Evolutionary conservation across 768 basidiomycete genomes (phyloP).

Genomic region (Hebeloma cylindrosporum): DNA sequence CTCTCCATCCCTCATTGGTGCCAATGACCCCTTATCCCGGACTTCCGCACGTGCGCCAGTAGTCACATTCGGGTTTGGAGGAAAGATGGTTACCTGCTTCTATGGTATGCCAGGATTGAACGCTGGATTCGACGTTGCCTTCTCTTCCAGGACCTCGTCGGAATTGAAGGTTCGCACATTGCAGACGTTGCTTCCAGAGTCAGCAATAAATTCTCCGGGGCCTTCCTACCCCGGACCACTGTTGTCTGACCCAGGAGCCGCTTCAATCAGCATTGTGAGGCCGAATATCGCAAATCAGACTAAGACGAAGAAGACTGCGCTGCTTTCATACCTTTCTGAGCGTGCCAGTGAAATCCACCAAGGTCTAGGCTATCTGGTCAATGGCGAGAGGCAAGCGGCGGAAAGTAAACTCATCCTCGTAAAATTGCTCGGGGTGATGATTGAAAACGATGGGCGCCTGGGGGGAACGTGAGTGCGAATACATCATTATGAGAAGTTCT

Average conservation of each 20-base stretch:
- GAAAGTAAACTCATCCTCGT: conserved; percentile 80
- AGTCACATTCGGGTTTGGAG: conserved; percentile 92
- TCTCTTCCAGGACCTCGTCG: conserved; percentile 69
- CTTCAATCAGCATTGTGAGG: conserved; percentile 67
- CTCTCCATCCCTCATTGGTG: conserved; percentile 78
- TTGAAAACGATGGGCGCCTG: conserved; percentile 87
- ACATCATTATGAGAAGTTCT: neutral
- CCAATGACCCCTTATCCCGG: conserved; percentile 80
- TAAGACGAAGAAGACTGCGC: conserved; percentile 83
- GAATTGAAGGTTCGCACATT: conserved; percentile 67
- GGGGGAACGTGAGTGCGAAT: conserved; percentile 71
- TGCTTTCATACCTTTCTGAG: conserved; percentile 74
- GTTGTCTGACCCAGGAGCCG: conserved; percentile 70
- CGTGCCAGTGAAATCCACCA: conserved; percentile 75
- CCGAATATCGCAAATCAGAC: conserved; percentile 59
- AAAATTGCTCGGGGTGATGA: conserved; percentile 72
- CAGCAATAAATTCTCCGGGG: conserved; percentile 53
- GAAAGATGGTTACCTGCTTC: conserved; percentile 86
- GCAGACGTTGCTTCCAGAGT: conserved; percentile 68
- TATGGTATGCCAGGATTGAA: conserved; percentile 65
- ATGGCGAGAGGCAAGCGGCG: conserved; percentile 52
- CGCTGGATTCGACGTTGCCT: conserved; percentile 76
- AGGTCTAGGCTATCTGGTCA: conserved; percentile 69
- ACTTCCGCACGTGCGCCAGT: conserved; percentile 74
- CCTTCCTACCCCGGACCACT: conserved; percentile 84